Percentiles rank a stretch among this genome's conserved stretches.
phyloP scores from a whole-genome alignment of 2,329 filamentous ascomycete genomes.

The Graphiopsis chlorocephala region DNA sequence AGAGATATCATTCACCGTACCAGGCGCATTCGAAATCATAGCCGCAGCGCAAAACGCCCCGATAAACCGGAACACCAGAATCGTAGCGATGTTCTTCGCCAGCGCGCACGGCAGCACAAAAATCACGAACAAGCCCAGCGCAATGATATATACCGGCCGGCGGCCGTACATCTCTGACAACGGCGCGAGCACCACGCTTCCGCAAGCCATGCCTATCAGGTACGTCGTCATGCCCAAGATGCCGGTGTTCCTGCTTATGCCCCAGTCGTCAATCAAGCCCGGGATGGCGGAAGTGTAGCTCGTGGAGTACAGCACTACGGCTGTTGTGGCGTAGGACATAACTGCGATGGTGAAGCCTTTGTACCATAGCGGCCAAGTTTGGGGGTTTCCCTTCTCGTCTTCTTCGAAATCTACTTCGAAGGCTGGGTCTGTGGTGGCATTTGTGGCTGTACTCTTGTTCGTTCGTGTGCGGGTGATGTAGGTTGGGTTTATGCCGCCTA shows the following conservation, averaged over 20 bases:
- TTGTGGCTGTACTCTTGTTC: constrained; percentile 23
- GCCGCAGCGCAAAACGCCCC: constrained; percentile 72
- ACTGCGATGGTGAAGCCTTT: constrained; percentile 55
- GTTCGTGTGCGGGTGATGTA: constrained; percentile 21
- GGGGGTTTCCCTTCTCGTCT: constrained; percentile 62
- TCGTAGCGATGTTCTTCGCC: constrained; percentile 63
- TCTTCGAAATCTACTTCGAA: constrained; percentile 73
- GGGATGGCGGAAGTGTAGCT: constrained; percentile 71
- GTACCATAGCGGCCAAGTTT: constrained; percentile 63
- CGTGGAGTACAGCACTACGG: constrained; percentile 68
- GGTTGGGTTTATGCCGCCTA: constrained; percentile 28
- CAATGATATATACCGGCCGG: constrained; percentile 64
- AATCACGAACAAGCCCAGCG: constrained; percentile 62
- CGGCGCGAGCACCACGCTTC: constrained; percentile 65
- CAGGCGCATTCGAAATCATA: constrained; percentile 80
- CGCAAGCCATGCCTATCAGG: constrained; percentile 65
- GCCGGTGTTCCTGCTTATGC: constrained; percentile 58
- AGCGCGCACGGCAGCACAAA: constrained; percentile 71
- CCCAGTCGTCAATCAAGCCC: constrained; percentile 67
- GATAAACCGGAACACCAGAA: constrained; percentile 73
- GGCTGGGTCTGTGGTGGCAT: constrained; percentile 46
- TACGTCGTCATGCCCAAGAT: constrained; percentile 78
- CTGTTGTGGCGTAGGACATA: constrained; percentile 57
- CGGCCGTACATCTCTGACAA: constrained; percentile 69
- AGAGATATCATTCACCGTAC: constrained; percentile 80